These are phyloP conservation scores for Fusarium domesticum DNA, from an alignment of 2,329 filamentous ascomycete genomes.

Conservation along the genomic window DNA sequence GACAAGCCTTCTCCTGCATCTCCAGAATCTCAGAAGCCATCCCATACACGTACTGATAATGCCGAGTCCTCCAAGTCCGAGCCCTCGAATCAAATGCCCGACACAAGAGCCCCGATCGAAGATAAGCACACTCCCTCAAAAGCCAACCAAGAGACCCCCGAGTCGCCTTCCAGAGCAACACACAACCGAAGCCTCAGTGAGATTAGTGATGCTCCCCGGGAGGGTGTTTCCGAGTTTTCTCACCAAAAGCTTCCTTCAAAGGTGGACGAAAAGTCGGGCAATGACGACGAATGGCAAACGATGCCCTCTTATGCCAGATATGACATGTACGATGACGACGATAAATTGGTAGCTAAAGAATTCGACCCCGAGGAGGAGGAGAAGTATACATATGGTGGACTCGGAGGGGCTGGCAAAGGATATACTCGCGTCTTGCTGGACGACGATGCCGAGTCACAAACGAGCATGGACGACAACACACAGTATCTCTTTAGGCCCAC, in stretches of 20 bases:
- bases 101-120: constrained; percentile 8
- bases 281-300: constrained; percentile 77
- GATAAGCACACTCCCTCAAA: constrained; percentile 7
- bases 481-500: constrained; percentile 87
- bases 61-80: not conserved
- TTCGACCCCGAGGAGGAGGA: constrained; percentile 70
- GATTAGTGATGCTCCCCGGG: constrained; percentile 33
- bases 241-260: constrained; percentile 72
- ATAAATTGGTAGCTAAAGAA: constrained; percentile 80
- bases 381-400: constrained; percentile 65
- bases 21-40: constrained; percentile 3
- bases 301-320: constrained; percentile 94
- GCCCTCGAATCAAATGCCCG: constrained; percentile 3
- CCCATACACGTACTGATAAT: not conserved
- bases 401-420: constrained; percentile 88
- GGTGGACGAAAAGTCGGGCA: constrained; percentile 50
- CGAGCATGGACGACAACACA: constrained; percentile 96
- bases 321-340: constrained; percentile 94
- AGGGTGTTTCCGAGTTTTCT: constrained; percentile 75
- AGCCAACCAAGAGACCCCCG: constrained; percentile 16
- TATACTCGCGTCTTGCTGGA: constrained; percentile 95
- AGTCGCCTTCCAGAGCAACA: constrained; percentile 11
- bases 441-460: constrained; percentile 89
- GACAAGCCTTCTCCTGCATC: constrained; percentile 1
- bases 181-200: constrained; percentile 40